A percentile compares a stretch with the other conserved stretches of the same genome.
Evolutionary conservation across 2,329 filamentous ascomycete genomes (phyloP).

Genomic region (Arthroderma sp.): DNA sequence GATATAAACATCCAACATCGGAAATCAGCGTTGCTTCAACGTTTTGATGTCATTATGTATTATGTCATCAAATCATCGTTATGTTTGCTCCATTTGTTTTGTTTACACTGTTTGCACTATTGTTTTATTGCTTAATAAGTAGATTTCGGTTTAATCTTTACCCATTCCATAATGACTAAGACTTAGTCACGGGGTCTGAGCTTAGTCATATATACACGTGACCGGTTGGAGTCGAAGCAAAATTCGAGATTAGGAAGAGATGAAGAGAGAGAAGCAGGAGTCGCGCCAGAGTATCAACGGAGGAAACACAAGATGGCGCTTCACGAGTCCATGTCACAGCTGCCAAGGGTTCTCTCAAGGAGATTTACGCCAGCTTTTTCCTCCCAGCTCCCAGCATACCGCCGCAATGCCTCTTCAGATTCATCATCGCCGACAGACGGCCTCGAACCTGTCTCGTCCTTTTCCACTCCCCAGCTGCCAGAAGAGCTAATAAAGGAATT

Average conservation of each 20-base stretch:
- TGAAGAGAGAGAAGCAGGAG: neutral
- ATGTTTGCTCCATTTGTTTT: no score
- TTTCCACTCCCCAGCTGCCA: constrained; percentile 28
- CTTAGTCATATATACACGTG: neutral
- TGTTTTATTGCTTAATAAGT: no score
- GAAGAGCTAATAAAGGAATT: constrained; percentile 37
- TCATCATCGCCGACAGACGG: constrained; percentile 27
- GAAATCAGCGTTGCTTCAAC: no score
- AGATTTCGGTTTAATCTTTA: no score
- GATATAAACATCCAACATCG: no score
- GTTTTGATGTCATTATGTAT: no score
- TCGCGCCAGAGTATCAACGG: neutral
- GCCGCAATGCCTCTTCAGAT: constrained; percentile 39
- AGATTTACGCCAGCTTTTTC: constrained; percentile 23
- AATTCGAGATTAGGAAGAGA: neutral
- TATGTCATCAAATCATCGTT: no score
- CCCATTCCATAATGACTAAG: no score
- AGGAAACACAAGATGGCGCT: constrained; percentile 26
- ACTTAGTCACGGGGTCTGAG: no score
- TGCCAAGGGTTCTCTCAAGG: constrained; percentile 29
- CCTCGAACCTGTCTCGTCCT: constrained; percentile 39
- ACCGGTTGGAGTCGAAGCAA: neutral
- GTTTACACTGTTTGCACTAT: no score
- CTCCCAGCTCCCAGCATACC: constrained; percentile 23
- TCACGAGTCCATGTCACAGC: constrained; percentile 29